These are phyloP conservation scores for Aspergillus bridgeri DNA, from an alignment of 495 filamentous ascomycete species.

Conservation along the genomic window DNA sequence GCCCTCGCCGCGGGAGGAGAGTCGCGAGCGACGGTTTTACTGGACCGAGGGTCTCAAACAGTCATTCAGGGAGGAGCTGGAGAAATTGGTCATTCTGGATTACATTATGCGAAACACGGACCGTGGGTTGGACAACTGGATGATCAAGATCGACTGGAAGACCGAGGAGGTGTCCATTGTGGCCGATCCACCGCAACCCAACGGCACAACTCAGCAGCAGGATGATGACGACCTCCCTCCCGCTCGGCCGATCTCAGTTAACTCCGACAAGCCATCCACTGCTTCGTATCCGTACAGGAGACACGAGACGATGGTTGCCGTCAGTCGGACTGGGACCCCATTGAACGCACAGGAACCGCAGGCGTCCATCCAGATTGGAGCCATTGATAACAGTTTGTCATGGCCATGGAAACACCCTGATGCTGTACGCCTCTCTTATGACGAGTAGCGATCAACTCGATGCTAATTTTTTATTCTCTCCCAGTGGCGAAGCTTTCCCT, in stretches of 20 bases:
- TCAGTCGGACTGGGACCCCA: slow-evolving; percentile 58
- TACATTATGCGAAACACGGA: slow-evolving; percentile 99
- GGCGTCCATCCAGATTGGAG: slow-evolving; percentile 73
- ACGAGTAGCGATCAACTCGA: neutral
- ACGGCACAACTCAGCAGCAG: slow-evolving; percentile 44
- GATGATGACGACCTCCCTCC: slow-evolving; percentile 54
- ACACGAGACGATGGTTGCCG: slow-evolving; percentile 81
- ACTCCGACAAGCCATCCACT: slow-evolving; percentile 40
- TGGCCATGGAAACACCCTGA: slow-evolving; percentile 99
- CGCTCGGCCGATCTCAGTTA: slow-evolving; percentile 53
- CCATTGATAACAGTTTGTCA: slow-evolving; percentile 95
- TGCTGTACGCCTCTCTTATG: slow-evolving; percentile 53
- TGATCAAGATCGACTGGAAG: slow-evolving; percentile 92
- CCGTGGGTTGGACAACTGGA: slow-evolving; percentile 97
- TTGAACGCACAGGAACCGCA: slow-evolving; percentile 42
- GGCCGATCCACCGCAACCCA: slow-evolving; percentile 72
- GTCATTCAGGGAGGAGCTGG: slow-evolving; percentile 88
- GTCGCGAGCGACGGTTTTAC: slow-evolving; percentile 56
- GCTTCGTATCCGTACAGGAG: slow-evolving; percentile 66
- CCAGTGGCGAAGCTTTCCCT: slow-evolving; percentile 86
- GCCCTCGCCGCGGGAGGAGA: slow-evolving; percentile 45
- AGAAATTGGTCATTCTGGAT: slow-evolving; percentile 96
- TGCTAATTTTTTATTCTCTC: slow-evolving; percentile 23
- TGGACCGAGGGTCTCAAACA: slow-evolving; percentile 91
- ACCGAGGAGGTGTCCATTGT: slow-evolving; percentile 78